Evolutionary conservation across 441 rosid genomes (phyloP).

Genomic region (Erodium moschatum): DNA sequence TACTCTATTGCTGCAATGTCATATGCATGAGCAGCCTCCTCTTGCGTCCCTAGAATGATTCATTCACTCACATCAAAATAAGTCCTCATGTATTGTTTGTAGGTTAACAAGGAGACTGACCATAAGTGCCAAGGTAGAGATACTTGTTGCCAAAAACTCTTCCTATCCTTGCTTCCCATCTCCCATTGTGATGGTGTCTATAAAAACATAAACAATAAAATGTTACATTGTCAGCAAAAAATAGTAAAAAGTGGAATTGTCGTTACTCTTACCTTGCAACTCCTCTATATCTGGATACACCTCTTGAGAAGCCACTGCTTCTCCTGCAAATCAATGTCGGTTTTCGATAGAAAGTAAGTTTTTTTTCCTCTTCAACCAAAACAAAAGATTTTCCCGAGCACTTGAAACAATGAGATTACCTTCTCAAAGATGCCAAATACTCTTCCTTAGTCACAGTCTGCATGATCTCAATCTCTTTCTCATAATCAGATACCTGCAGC

Average conservation of each 20-base stretch:
- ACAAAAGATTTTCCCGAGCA: too few relatives aligned
- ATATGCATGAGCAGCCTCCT: slow-evolving; percentile 71
- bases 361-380: too few relatives aligned
- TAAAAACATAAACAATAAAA: slow-evolving; percentile 4
- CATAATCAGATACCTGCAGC: slow-evolving; percentile 44
- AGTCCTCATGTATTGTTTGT: too few relatives aligned
- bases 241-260: neutral
- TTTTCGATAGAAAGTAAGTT: too few relatives aligned
- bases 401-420: slow-evolving; percentile 25
- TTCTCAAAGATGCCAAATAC: slow-evolving; percentile 48
- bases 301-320: slow-evolving; percentile 76
- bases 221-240: neutral
- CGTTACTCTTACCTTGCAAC: slow-evolving; percentile 44
- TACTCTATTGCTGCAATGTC: slow-evolving; percentile 68
- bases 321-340: slow-evolving; percentile 26
- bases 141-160: slow-evolving; percentile 67
- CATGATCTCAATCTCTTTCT: slow-evolving; percentile 43
- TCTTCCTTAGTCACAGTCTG: slow-evolving; percentile 43
- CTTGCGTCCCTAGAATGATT: too few relatives aligned
- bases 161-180: slow-evolving; percentile 18
- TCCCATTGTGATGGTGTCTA: slow-evolving; percentile 70
- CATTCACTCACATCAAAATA: too few relatives aligned
- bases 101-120: slow-evolving; percentile 37
- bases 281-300: slow-evolving; percentile 63
- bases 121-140: slow-evolving; percentile 59